A percentile compares a stretch with the other conserved stretches of the same genome.
Conservation (phyloP, 148 eudicot genomes). For the Rhododendron ferrugineum region DNA sequence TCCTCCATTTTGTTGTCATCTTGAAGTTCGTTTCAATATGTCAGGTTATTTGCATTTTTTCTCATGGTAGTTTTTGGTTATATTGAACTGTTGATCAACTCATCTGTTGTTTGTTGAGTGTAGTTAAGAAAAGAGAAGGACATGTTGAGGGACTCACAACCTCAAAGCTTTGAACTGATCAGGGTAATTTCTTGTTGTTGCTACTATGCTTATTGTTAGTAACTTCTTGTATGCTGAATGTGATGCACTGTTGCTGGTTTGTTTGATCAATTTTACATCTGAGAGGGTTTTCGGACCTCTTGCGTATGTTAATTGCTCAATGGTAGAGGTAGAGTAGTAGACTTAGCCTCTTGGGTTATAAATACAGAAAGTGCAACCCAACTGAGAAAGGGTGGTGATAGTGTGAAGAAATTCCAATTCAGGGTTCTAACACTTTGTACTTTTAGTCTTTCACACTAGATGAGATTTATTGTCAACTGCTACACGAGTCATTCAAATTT, state of each 20-base stretch:
- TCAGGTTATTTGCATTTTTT: background rate
- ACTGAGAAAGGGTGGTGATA: background rate
- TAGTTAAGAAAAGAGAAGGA: constrained; percentile 78
- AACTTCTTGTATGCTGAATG: background rate
- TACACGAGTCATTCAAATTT: background rate
- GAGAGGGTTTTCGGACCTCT: background rate
- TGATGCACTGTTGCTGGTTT: constrained; percentile 3
- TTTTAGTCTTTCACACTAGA: background rate
- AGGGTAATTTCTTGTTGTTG: constrained; percentile 39
- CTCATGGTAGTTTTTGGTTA: background rate
- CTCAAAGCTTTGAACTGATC: constrained; percentile 64
- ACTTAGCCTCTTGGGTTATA: background rate
- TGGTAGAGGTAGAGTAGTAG: background rate
- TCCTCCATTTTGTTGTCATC: background rate
- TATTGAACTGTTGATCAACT: background rate
- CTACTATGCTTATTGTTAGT: background rate
- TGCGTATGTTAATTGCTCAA: background rate
- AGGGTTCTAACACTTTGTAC: background rate
- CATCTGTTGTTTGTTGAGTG: constrained; percentile 13
- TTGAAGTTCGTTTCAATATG: background rate
- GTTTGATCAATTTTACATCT: background rate
- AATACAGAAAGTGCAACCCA: background rate
- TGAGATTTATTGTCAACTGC: background rate
- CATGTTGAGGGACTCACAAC: constrained; percentile 56
- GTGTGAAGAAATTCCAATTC: background rate